Conservation (phyloP, 441 rosid genomes). For the Brassica balearica region DNA sequence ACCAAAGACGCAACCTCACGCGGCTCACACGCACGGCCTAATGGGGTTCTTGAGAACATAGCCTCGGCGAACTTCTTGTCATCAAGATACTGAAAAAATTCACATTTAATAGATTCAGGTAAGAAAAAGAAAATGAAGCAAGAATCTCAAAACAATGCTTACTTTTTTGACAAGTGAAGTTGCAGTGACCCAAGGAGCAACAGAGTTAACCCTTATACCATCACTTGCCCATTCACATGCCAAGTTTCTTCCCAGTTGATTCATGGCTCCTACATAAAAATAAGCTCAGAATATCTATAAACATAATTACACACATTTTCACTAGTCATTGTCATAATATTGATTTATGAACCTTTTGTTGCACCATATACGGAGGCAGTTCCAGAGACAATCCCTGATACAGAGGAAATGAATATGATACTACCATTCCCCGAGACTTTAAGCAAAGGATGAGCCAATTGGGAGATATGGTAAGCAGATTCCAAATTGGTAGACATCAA, state of each 20-base stretch:
- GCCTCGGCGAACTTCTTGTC: constrained; percentile 21
- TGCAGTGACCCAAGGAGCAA: constrained; percentile 48
- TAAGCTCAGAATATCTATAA: neutral
- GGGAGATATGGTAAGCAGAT: constrained; percentile 50
- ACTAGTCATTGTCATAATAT: neutral
- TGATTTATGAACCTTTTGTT: constrained; percentile 45
- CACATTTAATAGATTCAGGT: constrained; percentile 8
- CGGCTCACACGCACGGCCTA: constrained; percentile 45
- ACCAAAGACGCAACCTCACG: constrained; percentile 49
- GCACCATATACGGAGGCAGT: constrained; percentile 41
- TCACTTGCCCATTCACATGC: constrained; percentile 58
- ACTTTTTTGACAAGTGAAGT: constrained; percentile 41
- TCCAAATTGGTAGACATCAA: constrained; percentile 50
- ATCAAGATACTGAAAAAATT: constrained; percentile 29
- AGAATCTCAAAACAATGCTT: constrained; percentile 3
- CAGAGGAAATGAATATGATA: constrained; percentile 51
- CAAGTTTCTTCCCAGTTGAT: constrained; percentile 47
- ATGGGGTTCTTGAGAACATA: constrained; percentile 44
- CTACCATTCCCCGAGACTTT: constrained; percentile 47
- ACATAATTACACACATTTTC: constrained; percentile 7
- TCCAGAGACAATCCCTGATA: constrained; percentile 36
- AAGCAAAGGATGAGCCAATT: constrained; percentile 53
- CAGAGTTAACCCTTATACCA: constrained; percentile 46
- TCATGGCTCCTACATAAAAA: constrained; percentile 40
- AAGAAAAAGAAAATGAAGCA: neutral